Conservation (phyloP, 2,329 filamentous ascomycete species). For the Cordyceps sp. region DNA sequence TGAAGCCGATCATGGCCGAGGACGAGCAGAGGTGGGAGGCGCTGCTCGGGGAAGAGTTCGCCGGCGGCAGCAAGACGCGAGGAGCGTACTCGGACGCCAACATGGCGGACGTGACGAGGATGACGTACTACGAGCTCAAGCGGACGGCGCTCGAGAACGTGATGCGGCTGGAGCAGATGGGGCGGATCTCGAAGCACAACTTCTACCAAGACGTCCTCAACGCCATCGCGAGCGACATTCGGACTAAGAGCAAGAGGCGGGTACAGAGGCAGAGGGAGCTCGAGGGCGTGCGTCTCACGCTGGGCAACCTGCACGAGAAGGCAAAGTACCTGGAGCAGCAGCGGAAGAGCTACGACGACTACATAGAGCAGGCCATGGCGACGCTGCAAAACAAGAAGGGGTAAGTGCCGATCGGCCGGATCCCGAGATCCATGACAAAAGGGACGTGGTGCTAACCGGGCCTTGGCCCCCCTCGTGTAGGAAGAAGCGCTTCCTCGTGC, state of each 20-base stretch:
- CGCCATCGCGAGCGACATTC: constrained; percentile 88
- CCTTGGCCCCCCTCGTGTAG: no score
- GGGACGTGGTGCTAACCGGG: no score
- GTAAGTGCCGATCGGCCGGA: no score
- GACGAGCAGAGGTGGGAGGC: constrained; percentile 80
- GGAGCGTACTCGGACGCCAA: constrained; percentile 84
- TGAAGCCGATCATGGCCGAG: constrained; percentile 72
- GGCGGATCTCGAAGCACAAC: constrained; percentile 78
- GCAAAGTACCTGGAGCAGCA: constrained; percentile 87
- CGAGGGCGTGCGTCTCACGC: constrained; percentile 63
- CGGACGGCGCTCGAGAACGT: constrained; percentile 88
- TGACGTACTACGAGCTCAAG: constrained; percentile 87
- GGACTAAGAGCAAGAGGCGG: constrained; percentile 85
- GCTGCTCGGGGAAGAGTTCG: constrained; percentile 68
- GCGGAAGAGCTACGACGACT: constrained; percentile 95
- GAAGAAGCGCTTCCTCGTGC: constrained; percentile 84
- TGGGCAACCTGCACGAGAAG: constrained; percentile 66
- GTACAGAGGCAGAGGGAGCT: constrained; percentile 85
- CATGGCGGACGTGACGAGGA: constrained; percentile 74
- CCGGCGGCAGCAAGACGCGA: constrained; percentile 46
- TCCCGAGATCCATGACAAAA: no score
- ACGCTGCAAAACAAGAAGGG: constrained; percentile 95
- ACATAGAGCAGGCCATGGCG: constrained; percentile 96
- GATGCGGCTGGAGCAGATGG: constrained; percentile 69
- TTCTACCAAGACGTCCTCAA: constrained; percentile 97